These are phyloP conservation scores for Malus orientalis DNA, from an alignment of 306 rosid genomes.

Conservation along the genomic window DNA sequence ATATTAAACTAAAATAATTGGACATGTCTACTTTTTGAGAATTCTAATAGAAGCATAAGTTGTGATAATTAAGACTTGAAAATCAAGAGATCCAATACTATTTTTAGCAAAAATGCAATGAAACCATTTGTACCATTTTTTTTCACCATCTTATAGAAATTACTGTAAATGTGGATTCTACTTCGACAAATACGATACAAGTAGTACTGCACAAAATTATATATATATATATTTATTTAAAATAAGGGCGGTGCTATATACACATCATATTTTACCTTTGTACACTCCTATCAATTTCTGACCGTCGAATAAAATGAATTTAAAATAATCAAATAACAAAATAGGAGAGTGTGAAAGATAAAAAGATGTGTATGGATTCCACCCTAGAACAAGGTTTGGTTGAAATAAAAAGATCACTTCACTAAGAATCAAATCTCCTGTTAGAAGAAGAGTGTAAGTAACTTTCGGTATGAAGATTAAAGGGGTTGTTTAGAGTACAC, in stretches of 20 bases:
- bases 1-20: not conserved
- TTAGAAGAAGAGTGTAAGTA: not conserved
- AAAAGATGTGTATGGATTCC: too few species aligned
- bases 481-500: not conserved
- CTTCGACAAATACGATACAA: not conserved
- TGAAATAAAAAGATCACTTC: not conserved
- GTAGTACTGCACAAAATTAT: not conserved
- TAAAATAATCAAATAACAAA: too few species aligned
- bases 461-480: not conserved
- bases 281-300: accelerated
- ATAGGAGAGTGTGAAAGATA: too few species aligned
- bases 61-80: too few species aligned
- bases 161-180: not conserved
- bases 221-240: not conserved
- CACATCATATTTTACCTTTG: too few species aligned
- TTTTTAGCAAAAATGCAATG: not conserved
- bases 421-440: not conserved
- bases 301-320: too few species aligned
- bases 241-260: too few species aligned
- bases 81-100: not conserved
- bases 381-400: not conserved
- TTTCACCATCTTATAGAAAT: not conserved
- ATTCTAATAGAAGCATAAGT: too few species aligned
- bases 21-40: not conserved
- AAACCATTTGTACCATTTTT: not conserved